These are phyloP conservation scores for Nematodospora anomalae DNA, from an alignment of 1,139 yeast species.

Conservation along the genomic window DNA sequence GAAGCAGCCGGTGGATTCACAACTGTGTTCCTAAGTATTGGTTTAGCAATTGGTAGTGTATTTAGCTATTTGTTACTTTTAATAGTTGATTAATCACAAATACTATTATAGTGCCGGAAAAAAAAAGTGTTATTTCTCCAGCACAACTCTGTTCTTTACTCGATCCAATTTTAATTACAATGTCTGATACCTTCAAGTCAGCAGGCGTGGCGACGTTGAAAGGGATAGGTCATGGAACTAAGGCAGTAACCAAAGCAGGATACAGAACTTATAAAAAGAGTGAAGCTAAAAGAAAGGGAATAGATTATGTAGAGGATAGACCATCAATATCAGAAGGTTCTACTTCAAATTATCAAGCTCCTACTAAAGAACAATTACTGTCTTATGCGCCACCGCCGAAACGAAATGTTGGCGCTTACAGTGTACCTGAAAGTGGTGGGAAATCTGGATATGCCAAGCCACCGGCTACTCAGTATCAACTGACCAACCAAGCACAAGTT, in stretches of 20 bases:
- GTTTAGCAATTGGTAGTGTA: conserved; percentile 75
- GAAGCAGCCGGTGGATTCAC: conserved; percentile 96
- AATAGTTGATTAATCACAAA: conserved; percentile 17
- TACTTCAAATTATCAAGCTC: conserved; percentile 2
- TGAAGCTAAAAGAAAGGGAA: conserved; percentile 29
- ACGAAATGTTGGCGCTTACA: conserved; percentile 27
- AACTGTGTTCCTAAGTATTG: conserved; percentile 70
- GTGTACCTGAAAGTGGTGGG: conserved; percentile 14
- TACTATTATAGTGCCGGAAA: too few species aligned
- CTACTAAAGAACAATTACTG: conserved; percentile 24
- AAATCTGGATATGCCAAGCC: conserved; percentile 10
- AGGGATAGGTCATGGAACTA: conserved; percentile 53
- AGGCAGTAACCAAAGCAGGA: conserved; percentile 51
- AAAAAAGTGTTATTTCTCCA: neutral
- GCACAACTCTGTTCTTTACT: neutral
- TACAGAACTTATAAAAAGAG: conserved; percentile 47
- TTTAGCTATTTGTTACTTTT: conserved; percentile 66
- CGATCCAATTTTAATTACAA: conserved; percentile 8
- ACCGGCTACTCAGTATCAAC: conserved; percentile 3
- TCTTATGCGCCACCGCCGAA: conserved; percentile 42
- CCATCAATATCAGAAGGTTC: neutral
- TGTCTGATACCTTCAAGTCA: conserved; percentile 46
- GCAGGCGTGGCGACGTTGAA: conserved; percentile 48
- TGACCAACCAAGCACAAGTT: conserved; percentile 1
- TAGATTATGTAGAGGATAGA: conserved; percentile 12